Base-by-base conservation (phyloP, 139 green algal species). In the Chlorella sp. region DNA sequence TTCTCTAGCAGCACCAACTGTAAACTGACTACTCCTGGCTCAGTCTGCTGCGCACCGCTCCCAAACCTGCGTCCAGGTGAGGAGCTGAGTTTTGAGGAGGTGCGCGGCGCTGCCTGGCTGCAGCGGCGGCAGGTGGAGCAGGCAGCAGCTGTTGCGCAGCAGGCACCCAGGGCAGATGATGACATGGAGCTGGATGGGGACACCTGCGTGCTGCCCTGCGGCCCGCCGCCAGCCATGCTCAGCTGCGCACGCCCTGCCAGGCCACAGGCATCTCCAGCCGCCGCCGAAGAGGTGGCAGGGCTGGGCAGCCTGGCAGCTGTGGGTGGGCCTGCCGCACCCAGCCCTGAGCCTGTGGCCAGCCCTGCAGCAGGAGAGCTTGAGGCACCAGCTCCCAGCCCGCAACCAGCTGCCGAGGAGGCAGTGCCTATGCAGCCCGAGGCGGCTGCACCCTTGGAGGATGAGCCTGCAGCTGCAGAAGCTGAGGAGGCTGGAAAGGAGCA, bases 11-110 rank as follows among this genome's bases (percentile, higher is more conserved):
- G 51, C 51, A 60, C 12, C 51, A 23, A 15, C n/a, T n/a, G n/a
- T n/a, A n/a, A n/a, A n/a, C n/a, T n/a, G n/a, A n/a, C n/a, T n/a
- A n/a, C n/a, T n/a, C n/a, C 63, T 69, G 28, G 28, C n/a, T 69
- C 16, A 30, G 12, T 32, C 63, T 67, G 16, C 12, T 41, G 39
- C 28, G 70, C 44, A 51, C 57, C 36, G 26, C 76, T 60, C 64
- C 36, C 55, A 51, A 17, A 41, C 72, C 47, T 39, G n/a, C 60
- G 41, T n/a, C 70, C 87, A 81, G 90, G 91, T 0, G 84, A 91
- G 47, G 94, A 97, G 80, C 34, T 90, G 60, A 92, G 87, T 74
- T 97, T 95, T 88, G 94, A 97, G 83, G 94, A 97, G 85, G 63
- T 89, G 13, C 78, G 94, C 4, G 92, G 91, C 16, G 65, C 67